Evolutionary conservation across 2,329 filamentous ascomycete genomes (phyloP).

Genomic region (Pseudogymnoascus sp.): DNA sequence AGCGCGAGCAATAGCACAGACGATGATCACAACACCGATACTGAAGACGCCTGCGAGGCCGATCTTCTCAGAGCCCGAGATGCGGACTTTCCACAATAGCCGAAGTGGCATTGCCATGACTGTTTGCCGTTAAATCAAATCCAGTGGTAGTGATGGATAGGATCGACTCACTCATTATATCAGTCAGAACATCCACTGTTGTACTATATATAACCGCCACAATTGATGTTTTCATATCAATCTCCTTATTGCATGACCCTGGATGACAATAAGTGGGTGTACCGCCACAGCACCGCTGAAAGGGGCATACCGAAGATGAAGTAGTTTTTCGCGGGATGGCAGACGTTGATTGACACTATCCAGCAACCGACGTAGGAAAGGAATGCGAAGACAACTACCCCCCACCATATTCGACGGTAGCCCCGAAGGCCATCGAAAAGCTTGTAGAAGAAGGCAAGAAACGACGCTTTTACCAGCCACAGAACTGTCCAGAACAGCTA

Average conservation of each 20-base stretch:
- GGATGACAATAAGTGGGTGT: not conserved
- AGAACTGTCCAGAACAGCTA: constrained; percentile 8
- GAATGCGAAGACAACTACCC: not conserved
- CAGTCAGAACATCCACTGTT: not conserved
- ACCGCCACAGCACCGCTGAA: not conserved
- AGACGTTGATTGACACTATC: not conserved
- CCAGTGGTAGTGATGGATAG: not conserved
- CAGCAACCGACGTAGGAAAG: not conserved
- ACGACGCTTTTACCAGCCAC: constrained; percentile 10
- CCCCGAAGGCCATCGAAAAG: not conserved
- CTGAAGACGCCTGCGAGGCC: not conserved
- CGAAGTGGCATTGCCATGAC: not conserved
- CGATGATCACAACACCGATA: not conserved
- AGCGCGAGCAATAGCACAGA: not conserved
- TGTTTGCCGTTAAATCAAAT: not conserved
- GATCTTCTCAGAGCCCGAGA: not conserved
- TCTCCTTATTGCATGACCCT: not conserved
- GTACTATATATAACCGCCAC: not conserved
- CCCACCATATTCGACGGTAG: constrained; percentile 8
- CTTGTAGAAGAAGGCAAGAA: constrained; percentile 8
- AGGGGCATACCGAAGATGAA: not conserved
- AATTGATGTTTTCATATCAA: not conserved
- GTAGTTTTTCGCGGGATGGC: not conserved
- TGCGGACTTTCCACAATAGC: not conserved
- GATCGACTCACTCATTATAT: not conserved